These are phyloP conservation scores for Fusarium abutilonis DNA, from an alignment of 2,329 filamentous ascomycete species.

Conservation along the genomic window DNA sequence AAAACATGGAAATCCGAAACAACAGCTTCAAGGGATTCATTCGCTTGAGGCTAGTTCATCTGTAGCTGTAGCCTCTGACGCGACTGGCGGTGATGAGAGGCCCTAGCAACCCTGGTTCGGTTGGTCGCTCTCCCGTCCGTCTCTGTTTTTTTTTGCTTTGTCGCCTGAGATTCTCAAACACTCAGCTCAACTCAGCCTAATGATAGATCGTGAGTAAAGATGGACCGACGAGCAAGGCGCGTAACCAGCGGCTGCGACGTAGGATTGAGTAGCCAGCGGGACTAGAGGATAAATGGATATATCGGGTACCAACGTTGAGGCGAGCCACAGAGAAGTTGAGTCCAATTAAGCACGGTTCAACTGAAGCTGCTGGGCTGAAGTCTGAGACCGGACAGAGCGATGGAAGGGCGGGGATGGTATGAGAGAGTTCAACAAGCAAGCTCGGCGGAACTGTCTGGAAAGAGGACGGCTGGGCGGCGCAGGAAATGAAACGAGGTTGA, in stretches of 20 bases:
- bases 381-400: conserved; percentile 43
- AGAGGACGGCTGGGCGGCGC: conserved; percentile 8
- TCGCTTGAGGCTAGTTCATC: conserved; percentile 30
- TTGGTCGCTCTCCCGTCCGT: conserved; percentile 15
- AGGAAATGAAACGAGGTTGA: conserved; percentile 11
- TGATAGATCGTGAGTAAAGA: background rate
- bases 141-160: background rate
- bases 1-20: conserved; percentile 39
- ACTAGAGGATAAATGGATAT: conserved; percentile 12
- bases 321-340: background rate
- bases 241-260: conserved; percentile 18
- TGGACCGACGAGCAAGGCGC: conserved; percentile 9
- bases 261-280: conserved; percentile 2
- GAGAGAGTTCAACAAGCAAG: background rate
- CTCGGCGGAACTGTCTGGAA: conserved; percentile 1
- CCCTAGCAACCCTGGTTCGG: conserved; percentile 23
- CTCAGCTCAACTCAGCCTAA: conserved; percentile 12
- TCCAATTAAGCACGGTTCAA: conserved; percentile 38
- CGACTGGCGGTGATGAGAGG: conserved; percentile 18
- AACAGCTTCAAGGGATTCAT: conserved; percentile 28
- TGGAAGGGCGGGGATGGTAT: conserved; percentile 11
- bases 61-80: conserved; percentile 31
- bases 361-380: conserved; percentile 39
- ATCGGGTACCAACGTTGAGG: conserved; percentile 8
- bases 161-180: background rate